Percentiles rank a stretch among this genome's conserved stretches.
These are phyloP conservation scores for Juglanconis juglandina DNA, from an alignment of 2,329 filamentous ascomycete species.

Conservation along the genomic window DNA sequence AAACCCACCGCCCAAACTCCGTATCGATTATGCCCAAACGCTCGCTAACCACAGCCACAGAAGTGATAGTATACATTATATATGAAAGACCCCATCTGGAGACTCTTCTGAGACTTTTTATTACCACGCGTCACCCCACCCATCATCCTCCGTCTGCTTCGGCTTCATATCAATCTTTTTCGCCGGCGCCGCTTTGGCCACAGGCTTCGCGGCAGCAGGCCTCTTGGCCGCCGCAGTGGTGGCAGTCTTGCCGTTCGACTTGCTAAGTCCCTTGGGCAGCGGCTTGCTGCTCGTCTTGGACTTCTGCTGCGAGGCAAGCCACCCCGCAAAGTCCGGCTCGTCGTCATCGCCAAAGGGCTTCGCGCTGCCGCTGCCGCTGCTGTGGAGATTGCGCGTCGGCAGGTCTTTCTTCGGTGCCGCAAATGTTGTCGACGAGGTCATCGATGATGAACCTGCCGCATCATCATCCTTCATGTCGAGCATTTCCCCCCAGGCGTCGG, in stretches of 20 bases:
- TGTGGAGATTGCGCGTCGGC: conserved; percentile 15
- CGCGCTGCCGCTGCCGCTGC: conserved; percentile 26
- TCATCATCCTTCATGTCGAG: conserved; percentile 47
- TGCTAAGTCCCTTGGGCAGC: conserved; percentile 79
- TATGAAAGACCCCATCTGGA: background rate
- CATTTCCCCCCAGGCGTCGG: conserved; percentile 73
- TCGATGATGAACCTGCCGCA: conserved; percentile 32
- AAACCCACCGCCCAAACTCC: conserved; percentile 6
- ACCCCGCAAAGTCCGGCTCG: conserved; percentile 94
- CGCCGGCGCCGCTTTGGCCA: conserved; percentile 40
- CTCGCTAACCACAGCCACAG: background rate
- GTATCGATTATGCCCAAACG: conserved; percentile 4
- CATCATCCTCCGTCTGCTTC: conserved; percentile 54
- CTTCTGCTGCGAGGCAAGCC: conserved; percentile 81
- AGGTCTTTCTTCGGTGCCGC: conserved; percentile 22
- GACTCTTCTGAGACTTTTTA: background rate
- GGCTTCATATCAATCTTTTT: conserved; percentile 72
- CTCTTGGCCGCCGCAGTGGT: conserved; percentile 37
- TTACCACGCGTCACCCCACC: conserved; percentile 66
- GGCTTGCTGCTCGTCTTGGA: conserved; percentile 65
- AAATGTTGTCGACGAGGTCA: conserved; percentile 19
- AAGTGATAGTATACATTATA: conserved; percentile 9
- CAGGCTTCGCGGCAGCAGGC: conserved; percentile 23
- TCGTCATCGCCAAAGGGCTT: conserved; percentile 74
- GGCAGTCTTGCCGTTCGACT: conserved; percentile 44